These are phyloP conservation scores for Lactarius hengduanensis DNA, from an alignment of 768 basidiomycete species.

Conservation along the genomic window DNA sequence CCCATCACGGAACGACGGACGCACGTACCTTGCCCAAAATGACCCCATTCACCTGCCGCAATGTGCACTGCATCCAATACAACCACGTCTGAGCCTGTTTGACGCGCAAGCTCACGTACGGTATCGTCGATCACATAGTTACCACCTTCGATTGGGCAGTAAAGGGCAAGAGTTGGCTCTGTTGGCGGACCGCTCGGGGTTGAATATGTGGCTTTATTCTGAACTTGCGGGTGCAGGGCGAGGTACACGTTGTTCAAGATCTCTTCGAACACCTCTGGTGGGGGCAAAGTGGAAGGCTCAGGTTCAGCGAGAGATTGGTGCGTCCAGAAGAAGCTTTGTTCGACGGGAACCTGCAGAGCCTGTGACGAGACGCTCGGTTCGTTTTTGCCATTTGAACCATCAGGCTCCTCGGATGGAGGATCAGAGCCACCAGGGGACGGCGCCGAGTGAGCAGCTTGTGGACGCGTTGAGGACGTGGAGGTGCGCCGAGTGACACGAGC, in stretches of 20 bases:
- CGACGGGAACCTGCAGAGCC: slow-evolving; percentile 50
- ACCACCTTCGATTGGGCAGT: slow-evolving; percentile 87
- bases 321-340: slow-evolving; percentile 60
- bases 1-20: background rate
- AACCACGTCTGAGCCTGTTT: slow-evolving; percentile 75
- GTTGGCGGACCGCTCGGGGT: slow-evolving; percentile 51
- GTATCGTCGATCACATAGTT: slow-evolving; percentile 80
- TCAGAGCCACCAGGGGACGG: slow-evolving; percentile 20
- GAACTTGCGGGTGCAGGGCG: slow-evolving; percentile 77
- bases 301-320: slow-evolving; percentile 42
- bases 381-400: slow-evolving; percentile 27
- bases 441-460: slow-evolving; percentile 20
- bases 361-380: slow-evolving; percentile 34
- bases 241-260: slow-evolving; percentile 73
- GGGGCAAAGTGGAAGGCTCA: slow-evolving; percentile 50
- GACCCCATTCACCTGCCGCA: slow-evolving; percentile 85
- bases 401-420: slow-evolving; percentile 10
- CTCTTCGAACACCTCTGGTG: slow-evolving; percentile 73
- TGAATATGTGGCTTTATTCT: slow-evolving; percentile 66
- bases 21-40: slow-evolving; percentile 70
- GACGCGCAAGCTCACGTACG: slow-evolving; percentile 71
- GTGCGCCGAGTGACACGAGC: slow-evolving; percentile 33
- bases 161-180: slow-evolving; percentile 83
- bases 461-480: slow-evolving; percentile 38
- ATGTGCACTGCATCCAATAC: slow-evolving; percentile 82